Evolutionary conservation across 116 monocot genomes (phyloP), one percentile per base, ranked within the genome.

Genomic region (Iris pallida): DNA sequence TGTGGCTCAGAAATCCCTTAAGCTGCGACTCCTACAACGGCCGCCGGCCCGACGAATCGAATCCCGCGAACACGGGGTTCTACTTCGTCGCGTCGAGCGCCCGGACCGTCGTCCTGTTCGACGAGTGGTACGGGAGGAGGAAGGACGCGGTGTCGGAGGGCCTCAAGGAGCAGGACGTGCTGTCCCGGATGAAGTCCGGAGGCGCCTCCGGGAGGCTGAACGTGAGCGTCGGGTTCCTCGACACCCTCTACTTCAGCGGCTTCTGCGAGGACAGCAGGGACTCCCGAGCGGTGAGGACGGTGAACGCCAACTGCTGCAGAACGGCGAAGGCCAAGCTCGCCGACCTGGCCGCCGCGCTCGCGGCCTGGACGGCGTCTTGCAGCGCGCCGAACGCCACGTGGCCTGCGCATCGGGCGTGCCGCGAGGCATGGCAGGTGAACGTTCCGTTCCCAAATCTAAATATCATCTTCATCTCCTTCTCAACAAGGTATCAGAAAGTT

Each of bases 1-100:
- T 92, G 11, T 92, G 88, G 88, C 72, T 92, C 46, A 80, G 87
- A 63, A 81, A 83, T 54, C 88, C 92, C 8, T 78, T 92, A 66
- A 85, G 83, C 64, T 85, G 74, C 9, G 83, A 88, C 63, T 2
- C 1, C 11, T 88, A 78, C 73, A 81, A 66, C 51, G 65, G 80
- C 47, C n/a, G 16, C 16, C 76, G 83, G 0, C 71, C 53, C 14
- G 53, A 81, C 53, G 6, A 55, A 11, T 41, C 67, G 72, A 88
- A 85, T 78, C 12, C 43, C 5, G 45, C 79, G 20, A 92, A 87
- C 55, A 92, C 78, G 3, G 92, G 92, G 14, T 85, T 92, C 79
- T 85, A 83, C 66, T 81, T 80, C 16, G 80, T 72, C 5, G 73
- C 53, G 15, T 78, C 88, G 5, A 88, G 79, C 54, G 69, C 76